A percentile compares a stretch with the other conserved stretches of the same genome.
Conservation (phyloP, 176 grass and related monocot species). For the Carex parvula region DNA sequence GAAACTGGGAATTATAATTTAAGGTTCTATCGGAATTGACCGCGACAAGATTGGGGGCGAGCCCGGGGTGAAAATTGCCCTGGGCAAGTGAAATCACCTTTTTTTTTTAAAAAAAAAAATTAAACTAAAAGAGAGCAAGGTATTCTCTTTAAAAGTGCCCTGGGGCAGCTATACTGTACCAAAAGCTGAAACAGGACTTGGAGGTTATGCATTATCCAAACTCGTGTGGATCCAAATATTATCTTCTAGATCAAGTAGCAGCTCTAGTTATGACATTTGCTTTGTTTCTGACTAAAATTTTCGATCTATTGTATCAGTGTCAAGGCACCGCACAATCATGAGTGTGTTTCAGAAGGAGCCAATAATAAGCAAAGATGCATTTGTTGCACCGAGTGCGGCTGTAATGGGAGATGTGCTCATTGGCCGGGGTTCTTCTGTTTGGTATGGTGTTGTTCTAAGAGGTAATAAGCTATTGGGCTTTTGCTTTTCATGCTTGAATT, state of each 20-base stretch:
- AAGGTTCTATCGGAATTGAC: neutral
- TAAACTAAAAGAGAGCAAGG: neutral
- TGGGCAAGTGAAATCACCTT: neutral
- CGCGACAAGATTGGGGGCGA: too few species aligned
- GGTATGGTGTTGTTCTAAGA: slow-evolving; percentile 94
- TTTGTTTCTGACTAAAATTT: neutral
- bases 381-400: slow-evolving; percentile 84
- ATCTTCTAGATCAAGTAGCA: neutral
- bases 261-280: neutral
- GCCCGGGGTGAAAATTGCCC: too few species aligned
- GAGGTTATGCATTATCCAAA: neutral
- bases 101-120: too few species aligned
- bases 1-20: neutral
- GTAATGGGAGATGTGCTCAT: slow-evolving; percentile 93
- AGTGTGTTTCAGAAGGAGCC: slow-evolving; percentile 77
- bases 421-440: slow-evolving; percentile 83
- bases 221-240: too few species aligned
- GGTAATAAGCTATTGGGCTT: slow-evolving; percentile 37
- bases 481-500: slow-evolving; percentile 1
- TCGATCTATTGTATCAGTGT: slow-evolving; percentile 44
- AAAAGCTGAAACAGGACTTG: neutral
- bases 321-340: slow-evolving; percentile 85
- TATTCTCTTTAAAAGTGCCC: neutral
- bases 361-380: slow-evolving; percentile 72
- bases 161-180: neutral